A percentile compares a stretch with the other conserved stretches of the same genome.
Conservation (phyloP, 73 alveolate genomes). For the Tetrahymena malaccensis region DNA sequence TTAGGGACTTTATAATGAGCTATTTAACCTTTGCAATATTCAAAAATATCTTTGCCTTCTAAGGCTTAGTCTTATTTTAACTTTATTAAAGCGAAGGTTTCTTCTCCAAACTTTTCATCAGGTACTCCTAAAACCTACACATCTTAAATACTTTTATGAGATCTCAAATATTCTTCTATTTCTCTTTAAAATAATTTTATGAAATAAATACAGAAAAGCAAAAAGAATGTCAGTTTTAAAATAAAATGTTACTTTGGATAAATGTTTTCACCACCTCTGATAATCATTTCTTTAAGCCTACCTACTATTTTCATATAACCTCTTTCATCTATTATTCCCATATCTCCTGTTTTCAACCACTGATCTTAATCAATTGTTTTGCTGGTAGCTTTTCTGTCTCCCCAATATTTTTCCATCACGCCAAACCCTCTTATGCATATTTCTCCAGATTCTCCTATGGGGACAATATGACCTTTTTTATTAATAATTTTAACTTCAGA, state of each 20-base stretch:
- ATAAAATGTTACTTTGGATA: conserved; percentile 43
- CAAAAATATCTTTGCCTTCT: conserved; percentile 29
- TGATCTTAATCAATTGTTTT: conserved; percentile 51
- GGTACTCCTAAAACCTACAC: conserved; percentile 70
- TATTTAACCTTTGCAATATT: conserved; percentile 46
- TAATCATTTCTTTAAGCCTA: conserved; percentile 74
- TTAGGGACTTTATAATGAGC: conserved; percentile 69
- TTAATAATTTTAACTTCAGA: conserved; percentile 45
- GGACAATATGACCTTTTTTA: conserved; percentile 28
- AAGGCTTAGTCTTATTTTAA: conserved; percentile 23
- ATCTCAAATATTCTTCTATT: conserved; percentile 56
- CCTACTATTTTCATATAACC: conserved; percentile 74
- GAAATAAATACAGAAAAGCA: background rate
- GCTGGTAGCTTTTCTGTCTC: conserved; percentile 54
- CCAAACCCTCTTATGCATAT: conserved; percentile 62
- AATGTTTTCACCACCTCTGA: conserved; percentile 86
- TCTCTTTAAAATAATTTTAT: conserved; percentile 5
- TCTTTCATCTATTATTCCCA: conserved; percentile 59
- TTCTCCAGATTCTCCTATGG: conserved; percentile 50
- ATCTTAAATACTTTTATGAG: conserved; percentile 50
- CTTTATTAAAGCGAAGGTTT: conserved; percentile 68
- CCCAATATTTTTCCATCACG: conserved; percentile 75
- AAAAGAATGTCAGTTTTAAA: no score
- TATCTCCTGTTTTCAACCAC: conserved; percentile 70
- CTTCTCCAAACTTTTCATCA: conserved; percentile 73